Base-by-base conservation (phyloP, 176 grass and related monocot species). In the Eremochloa ophiuroides region DNA sequence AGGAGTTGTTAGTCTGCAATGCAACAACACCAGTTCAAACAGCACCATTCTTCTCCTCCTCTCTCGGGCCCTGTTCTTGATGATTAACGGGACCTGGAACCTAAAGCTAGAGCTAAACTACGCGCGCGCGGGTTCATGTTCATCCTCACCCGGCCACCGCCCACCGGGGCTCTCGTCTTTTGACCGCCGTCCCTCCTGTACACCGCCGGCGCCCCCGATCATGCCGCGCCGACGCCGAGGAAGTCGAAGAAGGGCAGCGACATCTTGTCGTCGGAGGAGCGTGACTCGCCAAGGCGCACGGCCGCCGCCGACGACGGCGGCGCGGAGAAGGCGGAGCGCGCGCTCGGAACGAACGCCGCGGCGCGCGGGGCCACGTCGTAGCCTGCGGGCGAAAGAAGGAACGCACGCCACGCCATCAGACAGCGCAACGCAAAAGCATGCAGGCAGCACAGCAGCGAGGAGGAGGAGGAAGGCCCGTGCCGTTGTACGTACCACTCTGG, bases 211-310 rank as follows among this genome's bases (percentile, higher is more conserved):
- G 22, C 11, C 62, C 7, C 25, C 22, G 77, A 23, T 89, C 88
- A 89, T 51, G 89, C 85, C 71, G 89, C 63, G 30, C 89, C 89
- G 22, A 94, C 89, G 71, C 92, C 92, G 60, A 94, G 92, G 90
- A 94, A 94, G 80, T 94, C 92, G 78, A 94, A 82, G 87, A 89
- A 94, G 68, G 84, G 73, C 14, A 85, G 20, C 4, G 66, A 30
- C 23, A 50, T 42, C 28, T 83, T 84, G 76, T 87, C 77, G 78
- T 62, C 79, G 62, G 29, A 76, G 62, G 23, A 72, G 47, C 48
- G 18, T 0, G 27, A 17, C 6, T 31, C 51, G 16, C 55, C 70
- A 11, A 44, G 71, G 10, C 43, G 71, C n/a, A n/a, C n/a, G n/a
- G n/a, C n/a, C 37, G 23, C 40, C 28, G 72, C 61, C 56, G 71